phyloP scores from a whole-genome alignment of 352 stramenopile species.

The Pythium sp. region DNA sequence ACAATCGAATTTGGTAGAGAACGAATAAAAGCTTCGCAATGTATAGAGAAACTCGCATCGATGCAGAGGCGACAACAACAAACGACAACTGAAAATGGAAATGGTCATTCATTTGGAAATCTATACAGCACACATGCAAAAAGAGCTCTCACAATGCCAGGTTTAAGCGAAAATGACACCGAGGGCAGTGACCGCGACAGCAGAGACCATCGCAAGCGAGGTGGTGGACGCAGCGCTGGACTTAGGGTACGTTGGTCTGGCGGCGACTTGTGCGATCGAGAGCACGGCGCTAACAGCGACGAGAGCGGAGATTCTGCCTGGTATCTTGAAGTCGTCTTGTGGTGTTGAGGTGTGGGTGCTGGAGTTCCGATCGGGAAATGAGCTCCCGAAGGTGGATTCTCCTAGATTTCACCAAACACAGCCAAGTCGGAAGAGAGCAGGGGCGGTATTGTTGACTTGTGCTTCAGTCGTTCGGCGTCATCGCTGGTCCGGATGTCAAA shows the following conservation, averaged over 20 bases:
- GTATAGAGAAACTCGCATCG: neutral
- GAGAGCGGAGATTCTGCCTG: neutral
- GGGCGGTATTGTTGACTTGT: neutral
- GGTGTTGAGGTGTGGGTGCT: neutral
- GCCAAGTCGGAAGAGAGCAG: neutral
- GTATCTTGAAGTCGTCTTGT: neutral
- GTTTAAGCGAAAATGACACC: constrained; percentile 3
- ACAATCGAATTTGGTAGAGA: neutral
- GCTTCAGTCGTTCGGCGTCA: neutral
- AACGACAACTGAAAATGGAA: neutral
- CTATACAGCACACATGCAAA: neutral
- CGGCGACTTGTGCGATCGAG: neutral
- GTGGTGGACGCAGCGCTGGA: neutral
- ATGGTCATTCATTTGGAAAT: neutral
- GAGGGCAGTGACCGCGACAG: neutral
- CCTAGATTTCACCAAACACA: neutral
- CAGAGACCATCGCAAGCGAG: neutral
- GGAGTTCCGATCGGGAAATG: constrained; percentile 1
- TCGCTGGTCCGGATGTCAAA: neutral
- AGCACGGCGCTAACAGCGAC: neutral
- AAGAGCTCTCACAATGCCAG: neutral
- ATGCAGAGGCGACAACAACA: neutral
- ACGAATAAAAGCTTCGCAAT: neutral
- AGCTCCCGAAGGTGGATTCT: neutral
- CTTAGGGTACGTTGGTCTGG: neutral